A percentile compares a stretch with the other conserved stretches of the same genome.
Conservation (phyloP, 768 basidiomycete species). For the Mycena latifolia region DNA sequence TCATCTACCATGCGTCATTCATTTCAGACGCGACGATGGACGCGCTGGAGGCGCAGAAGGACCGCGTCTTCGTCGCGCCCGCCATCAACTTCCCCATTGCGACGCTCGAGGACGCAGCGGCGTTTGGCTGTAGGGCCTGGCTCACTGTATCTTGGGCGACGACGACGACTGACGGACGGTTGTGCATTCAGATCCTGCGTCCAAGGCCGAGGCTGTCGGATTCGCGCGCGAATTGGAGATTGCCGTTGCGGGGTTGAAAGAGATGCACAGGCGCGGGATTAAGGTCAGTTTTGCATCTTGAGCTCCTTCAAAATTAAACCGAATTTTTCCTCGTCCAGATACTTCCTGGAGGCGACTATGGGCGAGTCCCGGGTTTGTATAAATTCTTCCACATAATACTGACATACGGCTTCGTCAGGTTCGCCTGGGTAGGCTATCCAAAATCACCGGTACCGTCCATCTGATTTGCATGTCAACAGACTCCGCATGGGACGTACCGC, state of each 20-base stretch:
- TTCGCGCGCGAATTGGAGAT: slow-evolving; percentile 49
- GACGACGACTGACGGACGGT: too few relatives aligned
- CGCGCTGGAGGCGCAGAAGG: slow-evolving; percentile 50
- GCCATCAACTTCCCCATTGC: slow-evolving; percentile 46
- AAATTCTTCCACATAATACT: neutral
- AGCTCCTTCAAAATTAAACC: too few relatives aligned
- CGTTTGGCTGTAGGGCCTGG: slow-evolving; percentile 36
- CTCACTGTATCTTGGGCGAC: too few relatives aligned
- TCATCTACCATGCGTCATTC: slow-evolving; percentile 45
- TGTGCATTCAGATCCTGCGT: slow-evolving; percentile 35
- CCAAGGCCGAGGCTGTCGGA: slow-evolving; percentile 37
- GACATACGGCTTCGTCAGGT: neutral
- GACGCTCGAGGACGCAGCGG: slow-evolving; percentile 41
- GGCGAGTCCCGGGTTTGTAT: slow-evolving; percentile 43
- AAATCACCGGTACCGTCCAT: neutral
- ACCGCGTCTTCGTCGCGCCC: slow-evolving; percentile 47
- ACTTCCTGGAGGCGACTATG: slow-evolving; percentile 53
- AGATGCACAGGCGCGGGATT: slow-evolving; percentile 51
- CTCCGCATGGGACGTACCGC: slow-evolving; percentile 50
- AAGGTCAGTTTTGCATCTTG: slow-evolving; percentile 35
- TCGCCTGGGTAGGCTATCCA: slow-evolving; percentile 21
- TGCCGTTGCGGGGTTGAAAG: slow-evolving; percentile 47
- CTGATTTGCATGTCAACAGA: slow-evolving; percentile 38
- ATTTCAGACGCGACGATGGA: slow-evolving; percentile 52
- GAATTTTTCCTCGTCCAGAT: slow-evolving; percentile 25